These are phyloP conservation scores for Colletotrichum tropicale DNA, from an alignment of 2,329 filamentous ascomycete genomes.

Conservation along the genomic window DNA sequence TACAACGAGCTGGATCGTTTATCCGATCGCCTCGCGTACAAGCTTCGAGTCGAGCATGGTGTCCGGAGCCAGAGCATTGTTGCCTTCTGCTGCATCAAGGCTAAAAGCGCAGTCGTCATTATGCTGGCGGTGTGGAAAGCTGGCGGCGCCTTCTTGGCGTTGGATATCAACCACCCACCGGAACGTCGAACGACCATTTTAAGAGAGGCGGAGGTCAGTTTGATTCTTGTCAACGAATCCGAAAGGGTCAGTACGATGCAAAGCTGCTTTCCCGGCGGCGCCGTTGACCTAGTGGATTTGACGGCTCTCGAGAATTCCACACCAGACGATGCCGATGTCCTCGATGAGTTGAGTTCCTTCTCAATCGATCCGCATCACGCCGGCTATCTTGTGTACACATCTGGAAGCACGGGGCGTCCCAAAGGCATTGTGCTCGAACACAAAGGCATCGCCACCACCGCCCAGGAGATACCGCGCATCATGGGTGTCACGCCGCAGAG, in stretches of 20 bases:
- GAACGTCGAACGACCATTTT: neutral
- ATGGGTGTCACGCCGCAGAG: neutral
- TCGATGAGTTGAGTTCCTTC: neutral
- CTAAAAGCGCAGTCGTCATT: neutral
- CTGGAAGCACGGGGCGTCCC: neutral
- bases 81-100: neutral
- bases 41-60: neutral
- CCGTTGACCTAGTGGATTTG: neutral
- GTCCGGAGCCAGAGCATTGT: neutral
- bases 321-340: accelerated
- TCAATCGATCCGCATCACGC: neutral
- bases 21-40: neutral
- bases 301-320: accelerated
- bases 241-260: accelerated
- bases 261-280: neutral
- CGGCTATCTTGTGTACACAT: neutral
- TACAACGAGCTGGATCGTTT: neutral
- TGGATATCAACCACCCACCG: neutral
- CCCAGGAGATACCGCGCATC: neutral
- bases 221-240: neutral
- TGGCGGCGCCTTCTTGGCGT: neutral
- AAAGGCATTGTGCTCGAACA: neutral
- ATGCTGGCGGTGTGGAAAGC: neutral
- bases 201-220: neutral
- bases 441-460: neutral